These are phyloP conservation scores for Solanum piurae DNA, from an alignment of 257 asterid genomes.

Conservation along the genomic window DNA sequence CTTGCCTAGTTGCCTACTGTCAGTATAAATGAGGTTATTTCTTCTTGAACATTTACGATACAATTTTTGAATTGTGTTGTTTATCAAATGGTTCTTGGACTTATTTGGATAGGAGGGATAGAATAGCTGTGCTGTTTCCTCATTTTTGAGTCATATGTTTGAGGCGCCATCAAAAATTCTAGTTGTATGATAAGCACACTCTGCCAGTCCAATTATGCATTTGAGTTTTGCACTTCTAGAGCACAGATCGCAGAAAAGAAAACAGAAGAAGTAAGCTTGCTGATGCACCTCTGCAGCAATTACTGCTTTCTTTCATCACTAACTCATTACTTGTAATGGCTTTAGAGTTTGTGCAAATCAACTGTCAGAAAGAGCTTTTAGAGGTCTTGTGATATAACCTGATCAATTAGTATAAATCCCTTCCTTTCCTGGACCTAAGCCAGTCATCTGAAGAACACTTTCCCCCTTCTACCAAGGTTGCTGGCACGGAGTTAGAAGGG, in stretches of 20 bases:
- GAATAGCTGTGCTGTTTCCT: neutral
- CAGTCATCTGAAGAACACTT: neutral
- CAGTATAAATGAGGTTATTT: neutral
- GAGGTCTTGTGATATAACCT: neutral
- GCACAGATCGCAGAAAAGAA: neutral
- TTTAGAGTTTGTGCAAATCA: neutral
- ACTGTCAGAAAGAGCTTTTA: neutral
- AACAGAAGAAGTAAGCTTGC: neutral
- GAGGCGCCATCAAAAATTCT: neutral
- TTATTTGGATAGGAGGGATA: neutral
- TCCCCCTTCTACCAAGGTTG: neutral
- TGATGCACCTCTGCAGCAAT: neutral
- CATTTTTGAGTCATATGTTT: neutral
- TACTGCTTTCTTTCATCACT: neutral
- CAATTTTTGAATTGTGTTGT: neutral
- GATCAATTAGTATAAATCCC: neutral
- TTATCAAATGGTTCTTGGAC: neutral
- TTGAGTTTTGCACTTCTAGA: neutral
- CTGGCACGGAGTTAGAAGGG: neutral
- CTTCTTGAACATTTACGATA: neutral
- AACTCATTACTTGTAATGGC: neutral
- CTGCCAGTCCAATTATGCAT: neutral
- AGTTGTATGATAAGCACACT: neutral
- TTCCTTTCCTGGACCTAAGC: neutral
- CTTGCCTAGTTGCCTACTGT: neutral